phyloP scores from a whole-genome alignment of 2,329 filamentous ascomycete species.

The Nannizziopsis arthrosporioides region DNA sequence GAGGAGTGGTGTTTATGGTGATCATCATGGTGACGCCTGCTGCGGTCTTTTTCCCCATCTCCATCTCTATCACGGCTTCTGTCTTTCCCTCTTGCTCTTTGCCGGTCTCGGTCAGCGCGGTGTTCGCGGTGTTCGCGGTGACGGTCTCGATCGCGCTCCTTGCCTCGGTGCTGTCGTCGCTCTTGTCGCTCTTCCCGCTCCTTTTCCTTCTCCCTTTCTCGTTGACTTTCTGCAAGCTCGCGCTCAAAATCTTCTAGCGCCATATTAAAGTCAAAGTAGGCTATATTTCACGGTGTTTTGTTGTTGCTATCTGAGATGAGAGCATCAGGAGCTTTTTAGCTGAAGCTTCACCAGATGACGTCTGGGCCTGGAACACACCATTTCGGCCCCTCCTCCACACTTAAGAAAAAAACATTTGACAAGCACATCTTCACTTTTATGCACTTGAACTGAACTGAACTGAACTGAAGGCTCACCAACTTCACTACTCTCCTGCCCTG shows the following conservation, averaged over 20 bases:
- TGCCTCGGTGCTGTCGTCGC: constrained; percentile 28
- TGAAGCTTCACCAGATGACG: too few species aligned
- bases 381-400: not conserved
- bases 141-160: constrained; percentile 25
- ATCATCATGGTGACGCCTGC: constrained; percentile 26
- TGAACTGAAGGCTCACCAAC: not conserved
- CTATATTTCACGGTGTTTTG: not conserved
- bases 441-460: not conserved
- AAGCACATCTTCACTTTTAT: not conserved
- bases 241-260: constrained; percentile 66
- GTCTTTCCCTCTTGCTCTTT: constrained; percentile 25
- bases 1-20: constrained; percentile 35
- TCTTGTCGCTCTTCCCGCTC: constrained; percentile 23
- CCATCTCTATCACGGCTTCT: constrained; percentile 25
- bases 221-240: constrained; percentile 48
- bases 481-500: not conserved
- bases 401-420: not conserved
- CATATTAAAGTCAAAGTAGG: constrained; percentile 33
- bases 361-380: too few species aligned
- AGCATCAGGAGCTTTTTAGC: not conserved
- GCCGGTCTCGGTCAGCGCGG: constrained; percentile 27
- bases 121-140: constrained; percentile 23
- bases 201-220: constrained; percentile 26
- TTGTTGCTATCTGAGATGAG: not conserved
- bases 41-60: constrained; percentile 30